Conservation (phyloP, 768 basidiomycete genomes). For the Serendipita sp. region DNA sequence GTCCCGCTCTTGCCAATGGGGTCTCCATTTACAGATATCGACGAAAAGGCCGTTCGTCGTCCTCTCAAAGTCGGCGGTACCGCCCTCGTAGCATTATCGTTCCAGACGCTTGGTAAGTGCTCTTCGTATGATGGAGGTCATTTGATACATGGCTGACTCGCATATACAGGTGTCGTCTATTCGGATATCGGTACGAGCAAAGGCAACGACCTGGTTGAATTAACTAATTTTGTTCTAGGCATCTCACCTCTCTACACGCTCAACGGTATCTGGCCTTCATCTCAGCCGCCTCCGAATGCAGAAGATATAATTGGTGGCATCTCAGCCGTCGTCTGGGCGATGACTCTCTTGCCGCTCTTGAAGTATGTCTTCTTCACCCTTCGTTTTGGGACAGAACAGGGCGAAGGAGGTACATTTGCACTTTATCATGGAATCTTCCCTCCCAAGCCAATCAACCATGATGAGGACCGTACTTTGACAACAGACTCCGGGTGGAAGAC, state of each 20-base stretch:
- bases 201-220: too few species aligned
- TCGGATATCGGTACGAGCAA: too few species aligned
- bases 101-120: constrained; percentile 7
- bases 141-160: neutral
- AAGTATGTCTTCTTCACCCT: constrained; percentile 45
- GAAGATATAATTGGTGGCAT: constrained; percentile 51
- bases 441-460: constrained; percentile 20
- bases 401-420: constrained; percentile 56
- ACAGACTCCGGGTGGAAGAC: constrained; percentile 20
- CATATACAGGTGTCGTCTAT: constrained; percentile 23
- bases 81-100: constrained; percentile 17
- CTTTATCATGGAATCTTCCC: constrained; percentile 13
- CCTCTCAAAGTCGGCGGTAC: neutral
- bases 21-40: neutral
- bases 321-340: constrained; percentile 46
- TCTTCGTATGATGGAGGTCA: too few species aligned
- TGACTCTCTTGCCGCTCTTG: constrained; percentile 40
- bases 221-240: constrained; percentile 12
- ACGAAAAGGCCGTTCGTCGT: neutral
- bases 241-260: constrained; percentile 49
- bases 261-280: constrained; percentile 43
- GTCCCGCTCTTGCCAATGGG: neutral
- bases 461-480: constrained; percentile 38
- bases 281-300: constrained; percentile 28
- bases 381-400: constrained; percentile 34